These are phyloP conservation scores for Alternaria arbusti DNA, from an alignment of 2,329 filamentous ascomycete genomes.

Conservation along the genomic window DNA sequence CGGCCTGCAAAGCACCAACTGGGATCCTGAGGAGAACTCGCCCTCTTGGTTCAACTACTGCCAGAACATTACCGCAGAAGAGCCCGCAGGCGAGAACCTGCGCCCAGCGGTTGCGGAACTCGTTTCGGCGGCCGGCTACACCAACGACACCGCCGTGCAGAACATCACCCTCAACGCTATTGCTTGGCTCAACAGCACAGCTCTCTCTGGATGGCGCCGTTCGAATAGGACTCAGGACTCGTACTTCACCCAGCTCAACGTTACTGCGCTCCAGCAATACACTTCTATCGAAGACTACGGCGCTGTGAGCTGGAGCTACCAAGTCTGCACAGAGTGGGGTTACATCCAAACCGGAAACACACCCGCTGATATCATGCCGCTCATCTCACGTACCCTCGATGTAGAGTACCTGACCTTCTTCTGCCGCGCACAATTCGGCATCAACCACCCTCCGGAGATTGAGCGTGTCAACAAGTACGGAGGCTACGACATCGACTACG, in stretches of 20 bases:
- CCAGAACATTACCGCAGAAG: conserved; percentile 59
- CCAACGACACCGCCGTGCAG: conserved; percentile 51
- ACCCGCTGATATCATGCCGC: conserved; percentile 67
- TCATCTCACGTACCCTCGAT: conserved; percentile 74
- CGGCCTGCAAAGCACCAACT: conserved; percentile 60
- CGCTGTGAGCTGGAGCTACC: conserved; percentile 61
- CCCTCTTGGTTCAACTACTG: conserved; percentile 59
- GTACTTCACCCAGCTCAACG: conserved; percentile 60
- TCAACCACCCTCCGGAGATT: conserved; percentile 67
- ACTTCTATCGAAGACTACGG: conserved; percentile 26
- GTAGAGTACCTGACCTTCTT: conserved; percentile 66
- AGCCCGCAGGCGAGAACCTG: conserved; percentile 42
- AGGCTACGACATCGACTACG: conserved; percentile 73
- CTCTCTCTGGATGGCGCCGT: conserved; percentile 48
- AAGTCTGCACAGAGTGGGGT: conserved; percentile 68
- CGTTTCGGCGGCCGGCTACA: conserved; percentile 58
- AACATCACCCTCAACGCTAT: conserved; percentile 64
- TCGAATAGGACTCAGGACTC: conserved; percentile 52
- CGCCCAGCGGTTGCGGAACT: conserved; percentile 53
- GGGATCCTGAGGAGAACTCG: conserved; percentile 63
- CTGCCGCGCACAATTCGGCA: conserved; percentile 74
- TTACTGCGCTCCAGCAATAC: conserved; percentile 33
- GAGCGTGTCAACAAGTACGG: conserved; percentile 78
- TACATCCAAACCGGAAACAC: conserved; percentile 77
- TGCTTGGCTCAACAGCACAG: conserved; percentile 59